phyloP scores from a whole-genome alignment of 768 basidiomycete genomes.

The Rhizopogon rudus region DNA sequence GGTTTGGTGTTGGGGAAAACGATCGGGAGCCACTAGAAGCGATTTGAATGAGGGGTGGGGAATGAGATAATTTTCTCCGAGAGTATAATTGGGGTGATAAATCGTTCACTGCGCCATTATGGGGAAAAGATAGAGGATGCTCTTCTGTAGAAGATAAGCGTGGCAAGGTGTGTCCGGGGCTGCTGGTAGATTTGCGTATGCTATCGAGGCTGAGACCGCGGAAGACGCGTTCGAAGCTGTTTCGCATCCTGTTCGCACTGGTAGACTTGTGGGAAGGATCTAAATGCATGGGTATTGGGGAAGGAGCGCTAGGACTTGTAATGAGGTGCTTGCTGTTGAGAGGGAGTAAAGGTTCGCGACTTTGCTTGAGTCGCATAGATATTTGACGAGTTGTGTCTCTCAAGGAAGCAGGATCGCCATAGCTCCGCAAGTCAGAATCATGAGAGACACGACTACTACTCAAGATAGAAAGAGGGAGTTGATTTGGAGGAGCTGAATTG shows the following conservation, averaged over 20 bases:
- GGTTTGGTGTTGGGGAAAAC: constrained; percentile 22
- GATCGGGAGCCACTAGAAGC: constrained; percentile 19
- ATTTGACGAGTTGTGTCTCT: constrained; percentile 25
- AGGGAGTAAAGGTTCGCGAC: constrained; percentile 72
- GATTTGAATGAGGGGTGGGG: constrained; percentile 21
- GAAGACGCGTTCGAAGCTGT: constrained; percentile 55
- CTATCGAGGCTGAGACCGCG: constrained; percentile 51
- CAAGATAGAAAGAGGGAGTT: constrained; percentile 37
- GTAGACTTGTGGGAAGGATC: constrained; percentile 5
- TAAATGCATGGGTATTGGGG: constrained; percentile 15
- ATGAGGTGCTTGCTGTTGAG: constrained; percentile 16
- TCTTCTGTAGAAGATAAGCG: constrained; percentile 13
- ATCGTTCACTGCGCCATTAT: constrained; percentile 4
- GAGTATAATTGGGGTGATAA: constrained; percentile 6
- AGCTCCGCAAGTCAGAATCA: constrained; percentile 35
- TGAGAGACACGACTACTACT: constrained; percentile 28
- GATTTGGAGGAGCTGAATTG: constrained; percentile 20
- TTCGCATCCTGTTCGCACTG: constrained; percentile 38
- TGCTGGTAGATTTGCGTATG: constrained; percentile 27
- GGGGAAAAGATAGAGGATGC: neutral
- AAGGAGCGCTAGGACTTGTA: constrained; percentile 12
- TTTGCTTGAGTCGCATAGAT: constrained; percentile 49
- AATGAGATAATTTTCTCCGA: constrained; percentile 10
- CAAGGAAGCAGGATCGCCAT: constrained; percentile 13
- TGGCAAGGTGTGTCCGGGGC: constrained; percentile 8